Conservation (phyloP, 345 rosid genomes). For the Bruguiera sexangula region DNA sequence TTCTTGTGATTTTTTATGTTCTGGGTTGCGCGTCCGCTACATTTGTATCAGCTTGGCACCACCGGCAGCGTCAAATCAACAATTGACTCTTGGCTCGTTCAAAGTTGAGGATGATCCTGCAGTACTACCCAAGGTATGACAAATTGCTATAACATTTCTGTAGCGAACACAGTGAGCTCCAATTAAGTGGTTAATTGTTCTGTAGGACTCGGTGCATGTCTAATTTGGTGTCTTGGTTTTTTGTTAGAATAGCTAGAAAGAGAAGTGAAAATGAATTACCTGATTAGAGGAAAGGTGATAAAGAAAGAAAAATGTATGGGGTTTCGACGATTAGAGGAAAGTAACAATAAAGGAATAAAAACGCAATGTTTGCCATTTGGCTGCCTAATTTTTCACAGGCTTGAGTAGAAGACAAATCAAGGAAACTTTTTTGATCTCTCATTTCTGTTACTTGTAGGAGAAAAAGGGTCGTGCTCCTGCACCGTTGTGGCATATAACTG, state of each 20-base stretch:
- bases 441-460: slow-evolving; percentile 48
- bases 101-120: slow-evolving; percentile 51
- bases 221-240: no score
- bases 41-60: slow-evolving; percentile 36
- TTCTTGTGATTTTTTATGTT: slow-evolving; percentile 5
- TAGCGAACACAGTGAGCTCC: no score
- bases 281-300: no score
- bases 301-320: no score
- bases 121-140: slow-evolving; percentile 58
- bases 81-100: slow-evolving; percentile 20
- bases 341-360: no score
- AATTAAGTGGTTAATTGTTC: no score
- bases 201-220: no score
- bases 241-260: no score
- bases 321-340: no score
- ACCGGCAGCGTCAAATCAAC: slow-evolving; percentile 39
- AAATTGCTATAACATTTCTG: no score
- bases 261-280: no score
- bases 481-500: slow-evolving; percentile 68
- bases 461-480: slow-evolving; percentile 72
- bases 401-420: not conserved
- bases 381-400: not conserved
- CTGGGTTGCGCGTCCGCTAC: not conserved
- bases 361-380: no score
- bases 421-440: not conserved